phyloP scores from a whole-genome alignment of 495 filamentous ascomycete species.

The Collariella sp. region DNA sequence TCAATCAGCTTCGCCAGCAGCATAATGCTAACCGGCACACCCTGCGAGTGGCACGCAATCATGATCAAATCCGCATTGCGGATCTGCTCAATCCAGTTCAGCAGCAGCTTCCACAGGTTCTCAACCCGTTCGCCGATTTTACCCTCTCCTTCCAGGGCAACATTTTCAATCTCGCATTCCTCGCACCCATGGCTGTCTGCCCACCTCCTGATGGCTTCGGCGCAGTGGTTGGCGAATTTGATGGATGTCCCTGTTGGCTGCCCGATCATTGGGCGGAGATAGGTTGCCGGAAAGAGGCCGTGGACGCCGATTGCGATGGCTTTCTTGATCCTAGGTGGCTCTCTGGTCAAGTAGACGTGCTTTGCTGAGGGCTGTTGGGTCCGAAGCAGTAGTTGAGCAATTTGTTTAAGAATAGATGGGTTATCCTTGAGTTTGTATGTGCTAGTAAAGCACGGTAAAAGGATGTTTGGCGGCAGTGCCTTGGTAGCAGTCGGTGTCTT shows the following conservation, averaged over 20 bases:
- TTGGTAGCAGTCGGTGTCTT: constrained; percentile 31
- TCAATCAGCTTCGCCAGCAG: constrained; percentile 85
- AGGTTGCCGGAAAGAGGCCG: constrained; percentile 80
- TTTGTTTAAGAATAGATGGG: constrained; percentile 62
- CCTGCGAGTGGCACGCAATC: constrained; percentile 88
- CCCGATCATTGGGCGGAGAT: constrained; percentile 78
- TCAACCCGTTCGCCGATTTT: constrained; percentile 84
- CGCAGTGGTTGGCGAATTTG: constrained; percentile 82
- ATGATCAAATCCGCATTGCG: constrained; percentile 80
- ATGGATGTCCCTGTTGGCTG: constrained; percentile 94
- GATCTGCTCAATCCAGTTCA: constrained; percentile 93
- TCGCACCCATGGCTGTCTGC: constrained; percentile 56
- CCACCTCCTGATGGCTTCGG: constrained; percentile 76
- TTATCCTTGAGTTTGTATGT: constrained; percentile 61
- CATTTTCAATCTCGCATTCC: constrained; percentile 70
- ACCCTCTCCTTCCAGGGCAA: constrained; percentile 96
- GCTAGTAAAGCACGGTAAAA: constrained; percentile 58
- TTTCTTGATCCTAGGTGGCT: constrained; percentile 63
- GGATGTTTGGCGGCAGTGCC: constrained; percentile 46
- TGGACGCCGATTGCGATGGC: constrained; percentile 92
- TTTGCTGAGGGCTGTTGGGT: constrained; percentile 51
- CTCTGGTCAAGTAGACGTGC: constrained; percentile 64
- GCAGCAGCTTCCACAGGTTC: constrained; percentile 82
- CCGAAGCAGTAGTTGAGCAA: constrained; percentile 57
- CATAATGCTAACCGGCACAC: constrained; percentile 88